Base-by-base conservation (phyloP, 352 stramenopile genomes). In the Globisporangium splendens region DNA sequence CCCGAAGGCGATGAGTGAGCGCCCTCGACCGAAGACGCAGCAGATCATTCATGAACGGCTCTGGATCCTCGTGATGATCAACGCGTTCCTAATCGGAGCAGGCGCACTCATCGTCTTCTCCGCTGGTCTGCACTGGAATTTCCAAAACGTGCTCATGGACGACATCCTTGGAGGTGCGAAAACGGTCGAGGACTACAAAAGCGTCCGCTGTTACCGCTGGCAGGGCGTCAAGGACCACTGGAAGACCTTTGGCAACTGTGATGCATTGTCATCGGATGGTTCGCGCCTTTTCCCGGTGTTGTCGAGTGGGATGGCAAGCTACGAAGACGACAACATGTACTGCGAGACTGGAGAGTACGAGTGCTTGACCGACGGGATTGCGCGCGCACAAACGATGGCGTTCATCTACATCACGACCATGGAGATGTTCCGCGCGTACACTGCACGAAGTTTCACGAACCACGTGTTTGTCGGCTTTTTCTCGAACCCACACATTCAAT, bases 41-140 rank as follows among this genome's bases (percentile, higher is more conserved):
- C 69, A 59, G 20, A 49, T 91, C 2, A 78, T 91, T 31, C 70
- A 84, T 8, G 79, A 79, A 10, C 77, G 77, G 0, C 63, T 91
- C 11, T 91, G 82, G 82, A 46, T 78, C 18, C 70, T 89, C 1
- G 71, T 91, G 4, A 41, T 59, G 1, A 72, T 69, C 48, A 91
- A 91, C 41, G 79, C 77, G 3, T 53, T 88, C 20, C 60, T 87
- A 53, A 73, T 91, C 12, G 61, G 70, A 1, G 56, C 44, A 0
- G 73, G 79, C 13, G 74, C 73, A 2, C 67, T 82, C 38, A 65
- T 67, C n/a, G 80, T 75, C 4, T 86, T 82, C 48, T 24, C 84
- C 8, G 39, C 89, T 8, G 79, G 79, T n/a, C 63, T 89, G 3
- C 88, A 91, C 66, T 89, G 77, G 82, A 90, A 88, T 54, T 89